Evolutionary conservation across 345 rosid species (phyloP), one percentile per base, ranked within the genome.

Genomic region (Camelina hispida): DNA sequence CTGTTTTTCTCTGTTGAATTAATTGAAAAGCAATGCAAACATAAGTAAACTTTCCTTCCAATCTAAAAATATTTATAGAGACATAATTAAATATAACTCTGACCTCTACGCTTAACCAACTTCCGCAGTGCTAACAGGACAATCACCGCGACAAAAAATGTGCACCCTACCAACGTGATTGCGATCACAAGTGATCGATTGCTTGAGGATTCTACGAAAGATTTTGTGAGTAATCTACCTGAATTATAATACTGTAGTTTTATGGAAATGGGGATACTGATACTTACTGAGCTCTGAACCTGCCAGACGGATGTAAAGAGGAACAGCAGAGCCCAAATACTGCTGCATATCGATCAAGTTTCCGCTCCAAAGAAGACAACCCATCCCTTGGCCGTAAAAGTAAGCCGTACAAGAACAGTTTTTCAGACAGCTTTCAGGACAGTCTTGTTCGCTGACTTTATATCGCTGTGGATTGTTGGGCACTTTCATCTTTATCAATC

Each of bases 331-430:
- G 0, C 3, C 14, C 7, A 59, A 37, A 7, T 79, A 79, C 38
- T 75, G 66, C 44, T 73, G 83, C 22, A 73, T 37, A 47, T 88
- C 88, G 23, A 75, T 60, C 58, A 86, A 80, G 42, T 71, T 47
- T 80, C 18, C 61, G 12, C 18, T 75, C 92, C 92, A 84, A 4
- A 68, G 66, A 83, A 81, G 77, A 66, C 90, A 84, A 3, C 88
- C 80, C 0, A 83, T 35, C 14, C 78, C 85, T 9, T 20, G 18
- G 35, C 73, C 70, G 61, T 66, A 81, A 20, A 74, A 51, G 68
- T 85, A 87, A 68, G 89, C 89, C 2, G 59, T 48, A 23, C 86
- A 88, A 4, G 87, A 84, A 67, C 89, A 86, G 52, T 81, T 86
- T 5, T n/a, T 62, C 61, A 80, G 71, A 82, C 93, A 86, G 54